Evolutionary conservation across 192 early-diverging fungal species (phyloP).

Genomic region (Nowakowskiella sp.): DNA sequence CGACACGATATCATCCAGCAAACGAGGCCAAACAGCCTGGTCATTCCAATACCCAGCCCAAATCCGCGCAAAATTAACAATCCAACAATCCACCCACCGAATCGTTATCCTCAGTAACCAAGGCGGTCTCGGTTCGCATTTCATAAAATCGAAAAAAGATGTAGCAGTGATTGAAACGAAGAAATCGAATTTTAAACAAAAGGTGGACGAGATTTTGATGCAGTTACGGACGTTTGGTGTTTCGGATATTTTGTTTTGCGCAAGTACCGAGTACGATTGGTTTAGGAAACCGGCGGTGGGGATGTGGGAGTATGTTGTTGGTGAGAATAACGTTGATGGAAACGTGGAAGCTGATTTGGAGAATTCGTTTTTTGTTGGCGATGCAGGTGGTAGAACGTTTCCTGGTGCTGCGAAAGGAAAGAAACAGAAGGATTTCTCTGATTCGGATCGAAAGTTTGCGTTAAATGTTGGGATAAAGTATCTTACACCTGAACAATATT

Average conservation of each 20-base stretch:
- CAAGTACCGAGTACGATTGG: conserved; percentile 58
- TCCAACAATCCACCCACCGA: conserved; percentile 49
- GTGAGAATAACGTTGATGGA: conserved; percentile 21
- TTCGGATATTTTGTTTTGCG: conserved; percentile 63
- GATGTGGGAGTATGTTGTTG: conserved; percentile 55
- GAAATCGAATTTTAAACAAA: conserved; percentile 32
- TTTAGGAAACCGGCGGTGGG: conserved; percentile 69
- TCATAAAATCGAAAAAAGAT: conserved; percentile 10
- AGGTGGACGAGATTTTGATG: conserved; percentile 27
- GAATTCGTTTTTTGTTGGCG: conserved; percentile 79
- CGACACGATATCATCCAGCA: conserved; percentile 61
- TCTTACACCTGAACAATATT: conserved; percentile 78
- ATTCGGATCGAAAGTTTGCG: conserved; percentile 81
- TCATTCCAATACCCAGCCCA: conserved; percentile 51
- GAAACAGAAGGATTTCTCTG: conserved; percentile 74
- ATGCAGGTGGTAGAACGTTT: conserved; percentile 76
- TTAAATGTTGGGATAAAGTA: conserved; percentile 64
- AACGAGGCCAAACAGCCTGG: conserved; percentile 76
- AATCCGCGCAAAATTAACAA: conserved; percentile 50
- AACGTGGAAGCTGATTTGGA: conserved; percentile 41
- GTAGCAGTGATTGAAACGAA: conserved; percentile 28
- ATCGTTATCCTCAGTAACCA: conserved; percentile 75
- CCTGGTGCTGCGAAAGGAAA: not conserved
- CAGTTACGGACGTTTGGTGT: conserved; percentile 10
- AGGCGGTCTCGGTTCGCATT: conserved; percentile 33